Evolutionary conservation across 1,284 basidiomycete genomes (phyloP).

Genomic region (Apiotrichum laibachii): DNA sequence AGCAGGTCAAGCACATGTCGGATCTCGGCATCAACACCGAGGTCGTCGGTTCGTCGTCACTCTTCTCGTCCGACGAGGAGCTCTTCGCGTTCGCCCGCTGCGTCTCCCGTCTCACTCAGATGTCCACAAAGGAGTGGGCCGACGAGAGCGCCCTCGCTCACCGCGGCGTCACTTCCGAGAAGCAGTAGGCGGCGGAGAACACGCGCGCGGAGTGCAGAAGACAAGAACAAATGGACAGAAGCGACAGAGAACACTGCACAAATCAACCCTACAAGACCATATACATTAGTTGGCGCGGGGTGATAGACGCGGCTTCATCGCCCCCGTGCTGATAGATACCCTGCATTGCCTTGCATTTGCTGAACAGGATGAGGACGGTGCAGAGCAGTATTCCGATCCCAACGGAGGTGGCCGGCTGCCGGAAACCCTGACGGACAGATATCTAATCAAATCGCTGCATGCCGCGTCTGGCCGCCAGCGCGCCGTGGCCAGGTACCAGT

Average conservation of each 20-base stretch:
- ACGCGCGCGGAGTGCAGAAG: background rate
- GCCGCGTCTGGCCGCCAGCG: background rate
- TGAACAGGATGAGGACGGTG: background rate
- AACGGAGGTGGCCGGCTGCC: no score
- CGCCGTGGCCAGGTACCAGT: background rate
- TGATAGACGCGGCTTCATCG: no score
- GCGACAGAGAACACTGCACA: no score
- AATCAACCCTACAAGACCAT: no score
- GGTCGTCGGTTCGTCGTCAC: conserved; percentile 71
- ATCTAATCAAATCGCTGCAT: background rate
- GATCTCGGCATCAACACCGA: conserved; percentile 70
- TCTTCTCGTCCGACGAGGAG: conserved; percentile 92
- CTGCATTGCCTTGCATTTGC: background rate
- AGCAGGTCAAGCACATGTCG: conserved; percentile 61
- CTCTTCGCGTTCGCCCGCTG: conserved; percentile 91
- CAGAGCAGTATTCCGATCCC: no score
- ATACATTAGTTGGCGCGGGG: no score
- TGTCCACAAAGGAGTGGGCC: conserved; percentile 56
- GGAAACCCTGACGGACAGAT: no score
- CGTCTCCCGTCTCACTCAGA: conserved; percentile 83
- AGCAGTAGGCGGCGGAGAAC: no score
- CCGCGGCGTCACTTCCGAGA: background rate
- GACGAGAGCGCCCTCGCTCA: conserved; percentile 22
- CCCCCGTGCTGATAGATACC: background rate
- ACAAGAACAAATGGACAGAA: background rate